phyloP scores from a whole-genome alignment of 1,284 basidiomycete species.

The Stereum hirsutum region DNA sequence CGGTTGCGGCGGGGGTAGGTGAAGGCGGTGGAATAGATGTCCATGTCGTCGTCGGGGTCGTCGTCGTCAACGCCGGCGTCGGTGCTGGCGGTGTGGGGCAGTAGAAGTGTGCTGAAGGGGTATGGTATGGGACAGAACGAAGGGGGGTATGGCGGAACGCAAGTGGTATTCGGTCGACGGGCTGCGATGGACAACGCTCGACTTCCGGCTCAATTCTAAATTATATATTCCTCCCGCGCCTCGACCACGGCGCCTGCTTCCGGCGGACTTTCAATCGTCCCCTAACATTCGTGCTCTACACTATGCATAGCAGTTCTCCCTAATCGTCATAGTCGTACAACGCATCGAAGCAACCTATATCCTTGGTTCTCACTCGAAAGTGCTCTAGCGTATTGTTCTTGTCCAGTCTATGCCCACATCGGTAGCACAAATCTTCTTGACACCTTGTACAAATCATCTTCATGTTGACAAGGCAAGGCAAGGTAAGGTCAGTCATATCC shows the following conservation, averaged over 20 bases:
- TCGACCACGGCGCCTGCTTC: not conserved
- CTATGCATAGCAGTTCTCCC: conserved; percentile 7
- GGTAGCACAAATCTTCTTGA: conserved; percentile 68
- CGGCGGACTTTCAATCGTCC: conserved; percentile 10
- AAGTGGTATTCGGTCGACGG: too few relatives aligned
- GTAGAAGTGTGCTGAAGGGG: conserved; percentile 9
- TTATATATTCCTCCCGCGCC: not conserved
- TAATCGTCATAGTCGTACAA: conserved; percentile 56
- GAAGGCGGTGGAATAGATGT: conserved; percentile 90
- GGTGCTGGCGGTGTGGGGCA: too few relatives aligned
- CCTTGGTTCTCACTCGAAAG: conserved; percentile 52
- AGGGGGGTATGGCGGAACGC: conserved; percentile 24
- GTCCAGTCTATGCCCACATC: conserved; percentile 49
- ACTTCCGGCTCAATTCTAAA: too few relatives aligned
- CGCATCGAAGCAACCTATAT: conserved; percentile 48
- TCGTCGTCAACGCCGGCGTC: too few relatives aligned
- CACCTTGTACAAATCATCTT: conserved; percentile 72
- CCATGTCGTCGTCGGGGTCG: too few relatives aligned
- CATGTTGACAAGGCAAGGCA: conserved; percentile 5
- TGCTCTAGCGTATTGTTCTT: conserved; percentile 55
- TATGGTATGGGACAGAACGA: conserved; percentile 20
- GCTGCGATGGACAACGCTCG: too few relatives aligned
- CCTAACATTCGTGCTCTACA: conserved; percentile 42
- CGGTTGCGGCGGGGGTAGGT: conserved; percentile 79
- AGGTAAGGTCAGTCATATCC: not conserved